Evolutionary conservation across 169 alveolate species (phyloP), one percentile per base, ranked within the genome.

Genomic region (Cryptosporidium viatorum): DNA sequence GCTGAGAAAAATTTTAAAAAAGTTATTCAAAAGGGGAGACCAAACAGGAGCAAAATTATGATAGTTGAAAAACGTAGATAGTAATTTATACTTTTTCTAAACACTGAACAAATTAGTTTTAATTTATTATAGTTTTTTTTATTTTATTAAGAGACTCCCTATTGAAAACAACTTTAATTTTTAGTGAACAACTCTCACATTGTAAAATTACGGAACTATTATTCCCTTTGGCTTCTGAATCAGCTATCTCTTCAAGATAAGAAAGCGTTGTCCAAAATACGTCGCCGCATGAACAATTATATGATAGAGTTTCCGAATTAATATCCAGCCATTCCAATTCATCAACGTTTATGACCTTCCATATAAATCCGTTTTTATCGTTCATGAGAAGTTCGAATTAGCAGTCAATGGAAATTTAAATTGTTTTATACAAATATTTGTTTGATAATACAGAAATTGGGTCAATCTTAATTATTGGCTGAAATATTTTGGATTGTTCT

Each of bases 141-240:
- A 51, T 33, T 51, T 48, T 14, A 16, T 80, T 33, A 26, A 80
- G 41, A 3, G 89, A 80, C n/a, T 62, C 45, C 31, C 14, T 60
- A 33, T 58, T 31, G 45, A 80, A 80, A 23, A 9, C 10, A 0
- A 80, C 69, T 41, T 65, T 80, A 31, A 80, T 62, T 26, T 65
- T 80, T 21, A 80, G 51, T 41, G 89, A 80, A 45, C 89, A 80
- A 39, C 89, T 80, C 29, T 80, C 89, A 62, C 89, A 80, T 62
- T 80, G 80, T 41, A 80, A 31, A n/a, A 80, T 26, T 39, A 60
- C 50, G 1, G 39, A 62, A 26, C 23, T 14, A 23, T 60, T 58
- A 16, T 21, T 37, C 26, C 41, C 51, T 16, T 59, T 23, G 35
- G 18, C 23, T 31, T 45, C 52, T 29, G 21, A n/a, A n/a, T 23